Conservation (phyloP, 169 alveolate genomes). For the Eimeria sp. region DNA sequence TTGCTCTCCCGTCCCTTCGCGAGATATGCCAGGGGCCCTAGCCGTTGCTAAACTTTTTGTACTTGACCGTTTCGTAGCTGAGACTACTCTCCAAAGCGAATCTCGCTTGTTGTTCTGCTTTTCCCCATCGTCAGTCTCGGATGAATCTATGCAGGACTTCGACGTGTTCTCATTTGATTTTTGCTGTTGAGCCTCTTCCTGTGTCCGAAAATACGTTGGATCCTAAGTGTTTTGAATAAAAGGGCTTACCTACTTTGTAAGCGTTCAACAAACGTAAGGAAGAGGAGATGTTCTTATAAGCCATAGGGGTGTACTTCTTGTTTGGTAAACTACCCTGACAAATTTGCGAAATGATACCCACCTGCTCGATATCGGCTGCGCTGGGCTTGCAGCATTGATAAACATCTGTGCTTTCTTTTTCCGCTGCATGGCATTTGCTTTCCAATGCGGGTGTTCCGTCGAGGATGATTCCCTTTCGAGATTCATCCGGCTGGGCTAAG, state of each 20-base stretch:
- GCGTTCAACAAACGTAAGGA: not conserved
- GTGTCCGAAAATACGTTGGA: not conserved
- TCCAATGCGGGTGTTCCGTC: not conserved
- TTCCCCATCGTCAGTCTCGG: not conserved
- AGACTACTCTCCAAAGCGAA: slow-evolving; percentile 3
- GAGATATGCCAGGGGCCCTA: not conserved
- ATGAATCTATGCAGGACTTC: not conserved
- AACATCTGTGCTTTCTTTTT: not conserved
- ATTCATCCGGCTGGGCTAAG: not conserved
- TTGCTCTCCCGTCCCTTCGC: not conserved
- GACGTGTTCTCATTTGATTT: not conserved
- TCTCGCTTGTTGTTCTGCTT: not conserved
- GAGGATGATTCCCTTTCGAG: not conserved
- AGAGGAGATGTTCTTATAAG: not conserved
- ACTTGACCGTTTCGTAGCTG: not conserved
- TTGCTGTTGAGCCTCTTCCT: not conserved
- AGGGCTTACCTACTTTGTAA: too few relatives aligned
- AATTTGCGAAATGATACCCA: not conserved
- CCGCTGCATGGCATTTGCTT: not conserved
- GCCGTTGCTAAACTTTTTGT: not conserved
- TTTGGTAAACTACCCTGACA: not conserved
- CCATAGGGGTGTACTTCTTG: not conserved
- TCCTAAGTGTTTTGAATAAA: not conserved
- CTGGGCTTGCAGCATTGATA: not conserved
- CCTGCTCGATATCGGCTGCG: not conserved